Evolutionary conservation across 306 rosid species (phyloP).

Genomic region (Trichosanthes cucumerina): DNA sequence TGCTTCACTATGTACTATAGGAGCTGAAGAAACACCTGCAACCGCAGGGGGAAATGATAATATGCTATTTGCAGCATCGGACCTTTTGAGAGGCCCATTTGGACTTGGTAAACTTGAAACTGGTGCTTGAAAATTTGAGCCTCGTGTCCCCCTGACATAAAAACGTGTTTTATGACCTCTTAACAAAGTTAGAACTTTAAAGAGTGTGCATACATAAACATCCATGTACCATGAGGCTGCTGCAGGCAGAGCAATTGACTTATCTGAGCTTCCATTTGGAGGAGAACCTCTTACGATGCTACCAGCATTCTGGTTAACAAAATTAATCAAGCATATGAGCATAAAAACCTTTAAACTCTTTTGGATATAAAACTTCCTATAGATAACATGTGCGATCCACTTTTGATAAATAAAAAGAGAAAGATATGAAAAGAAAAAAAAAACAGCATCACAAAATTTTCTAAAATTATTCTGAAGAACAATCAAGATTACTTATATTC

Average conservation of each 20-base stretch:
- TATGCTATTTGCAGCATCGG: conserved; percentile 33
- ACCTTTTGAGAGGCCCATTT: conserved; percentile 49
- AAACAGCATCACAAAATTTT: neutral
- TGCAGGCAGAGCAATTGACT: conserved; percentile 47
- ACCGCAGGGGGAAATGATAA: conserved; percentile 40
- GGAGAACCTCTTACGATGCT: conserved; percentile 43
- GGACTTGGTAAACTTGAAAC: conserved; percentile 26
- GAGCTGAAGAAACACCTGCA: conserved; percentile 27
- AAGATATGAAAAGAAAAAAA: neutral
- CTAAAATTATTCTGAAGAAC: neutral
- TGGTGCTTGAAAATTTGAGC: conserved; percentile 42
- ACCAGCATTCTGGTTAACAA: conserved; percentile 40
- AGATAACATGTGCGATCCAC: neutral
- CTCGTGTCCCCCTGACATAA: conserved; percentile 51
- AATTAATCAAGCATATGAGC: neutral
- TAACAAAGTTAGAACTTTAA: neutral
- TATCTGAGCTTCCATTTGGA: conserved; percentile 56
- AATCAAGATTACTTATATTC: neutral
- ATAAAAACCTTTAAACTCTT: neutral
- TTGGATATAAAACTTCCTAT: neutral
- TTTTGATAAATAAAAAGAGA: neutral
- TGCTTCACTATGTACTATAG: conserved; percentile 28
- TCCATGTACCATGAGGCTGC: conserved; percentile 60
- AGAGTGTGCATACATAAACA: conserved; percentile 8
- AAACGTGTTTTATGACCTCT: conserved; percentile 7